These are phyloP conservation scores for Phyllosticta paracitricarpa DNA, from an alignment of 2,329 filamentous ascomycete genomes.

Conservation along the genomic window DNA sequence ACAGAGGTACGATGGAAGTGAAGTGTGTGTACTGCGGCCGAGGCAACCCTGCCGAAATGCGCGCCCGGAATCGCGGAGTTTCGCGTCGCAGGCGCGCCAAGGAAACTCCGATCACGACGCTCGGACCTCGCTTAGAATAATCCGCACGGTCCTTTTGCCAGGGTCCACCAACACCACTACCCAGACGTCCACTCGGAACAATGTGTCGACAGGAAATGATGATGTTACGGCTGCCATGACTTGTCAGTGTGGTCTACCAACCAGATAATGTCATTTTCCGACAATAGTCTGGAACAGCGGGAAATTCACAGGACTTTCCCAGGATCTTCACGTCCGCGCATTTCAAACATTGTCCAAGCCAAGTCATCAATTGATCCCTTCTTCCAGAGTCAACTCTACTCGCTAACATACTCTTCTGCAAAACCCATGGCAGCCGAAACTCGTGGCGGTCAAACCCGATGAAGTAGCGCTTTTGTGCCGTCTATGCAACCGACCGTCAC, in stretches of 20 bases:
- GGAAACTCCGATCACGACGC: not conserved
- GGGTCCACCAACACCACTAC: not conserved
- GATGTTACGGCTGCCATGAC: no score
- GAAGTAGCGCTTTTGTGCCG: not conserved
- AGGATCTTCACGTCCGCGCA: not conserved
- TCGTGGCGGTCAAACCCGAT: not conserved
- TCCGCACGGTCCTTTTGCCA: no score
- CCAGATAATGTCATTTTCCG: not conserved
- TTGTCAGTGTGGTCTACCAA: not conserved
- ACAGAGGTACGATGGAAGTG: not conserved
- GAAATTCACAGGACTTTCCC: not conserved
- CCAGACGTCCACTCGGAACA: no score
- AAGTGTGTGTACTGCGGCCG: not conserved
- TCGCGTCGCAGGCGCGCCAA: not conserved
- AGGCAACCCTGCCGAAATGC: not conserved
- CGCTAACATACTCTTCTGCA: not conserved
- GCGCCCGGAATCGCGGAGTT: not conserved
- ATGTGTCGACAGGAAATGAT: not conserved
- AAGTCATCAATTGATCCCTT: not conserved
- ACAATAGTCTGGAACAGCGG: not conserved
- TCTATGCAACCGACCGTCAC: not conserved
- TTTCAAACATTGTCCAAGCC: not conserved
- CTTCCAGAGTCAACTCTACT: not conserved
- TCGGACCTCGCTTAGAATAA: not conserved
- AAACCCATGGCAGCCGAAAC: not conserved